A percentile compares a stretch with the other conserved stretches of the same genome.
phyloP scores from a whole-genome alignment of 176 grass and related monocot species.

The Luzula sylvatica region DNA sequence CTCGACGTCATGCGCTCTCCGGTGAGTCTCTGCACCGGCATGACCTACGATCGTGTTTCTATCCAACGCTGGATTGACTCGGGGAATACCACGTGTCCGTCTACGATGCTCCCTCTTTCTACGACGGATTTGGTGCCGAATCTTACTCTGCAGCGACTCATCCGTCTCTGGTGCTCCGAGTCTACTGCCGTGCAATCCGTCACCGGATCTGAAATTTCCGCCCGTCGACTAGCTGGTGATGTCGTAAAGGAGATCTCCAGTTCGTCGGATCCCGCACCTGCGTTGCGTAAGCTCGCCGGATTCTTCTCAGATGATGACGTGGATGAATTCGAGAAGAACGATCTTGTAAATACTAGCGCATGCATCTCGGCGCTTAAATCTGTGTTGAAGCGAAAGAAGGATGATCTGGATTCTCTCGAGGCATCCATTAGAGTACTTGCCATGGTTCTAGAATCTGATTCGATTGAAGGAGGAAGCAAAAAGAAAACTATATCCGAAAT shows the following conservation, averaged over 20 bases:
- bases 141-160: constrained; percentile 70
- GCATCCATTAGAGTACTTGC: constrained; percentile 44
- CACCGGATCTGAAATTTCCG: constrained; percentile 11
- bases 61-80: constrained; percentile 90
- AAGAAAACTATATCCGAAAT: constrained; percentile 31
- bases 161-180: constrained; percentile 53
- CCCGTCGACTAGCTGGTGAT: constrained; percentile 12
- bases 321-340: constrained; percentile 82
- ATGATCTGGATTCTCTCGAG: constrained; percentile 10
- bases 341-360: constrained; percentile 34
- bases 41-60: constrained; percentile 86
- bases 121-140: constrained; percentile 71
- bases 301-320: constrained; percentile 56
- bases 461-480: constrained; percentile 49
- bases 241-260: constrained; percentile 30
- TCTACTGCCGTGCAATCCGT: constrained; percentile 28
- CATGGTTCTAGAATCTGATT: constrained; percentile 30
- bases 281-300: constrained; percentile 41
- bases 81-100: constrained; percentile 80
- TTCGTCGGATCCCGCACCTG: constrained; percentile 17
- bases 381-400: constrained; percentile 26
- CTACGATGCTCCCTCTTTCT: constrained; percentile 61
- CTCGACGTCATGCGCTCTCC: constrained; percentile 96
- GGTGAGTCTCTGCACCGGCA: constrained; percentile 89
- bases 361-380: constrained; percentile 36